Percentiles rank a stretch among this genome's conserved stretches.
Conservation (phyloP, 148 eudicot species). For the Persicaria maculosa region DNA sequence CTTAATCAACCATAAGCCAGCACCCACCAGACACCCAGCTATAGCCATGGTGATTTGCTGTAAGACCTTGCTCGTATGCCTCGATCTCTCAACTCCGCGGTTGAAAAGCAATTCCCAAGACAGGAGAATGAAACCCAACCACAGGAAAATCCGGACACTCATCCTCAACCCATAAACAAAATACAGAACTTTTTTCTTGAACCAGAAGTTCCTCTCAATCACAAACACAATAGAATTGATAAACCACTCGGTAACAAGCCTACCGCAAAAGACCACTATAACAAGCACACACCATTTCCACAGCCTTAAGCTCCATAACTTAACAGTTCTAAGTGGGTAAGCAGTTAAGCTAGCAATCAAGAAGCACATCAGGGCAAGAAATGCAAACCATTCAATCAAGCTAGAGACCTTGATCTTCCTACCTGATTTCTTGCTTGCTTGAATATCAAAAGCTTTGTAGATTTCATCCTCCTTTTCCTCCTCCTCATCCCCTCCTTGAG, state of each 20-base stretch:
- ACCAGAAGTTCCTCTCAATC: conserved; percentile 60
- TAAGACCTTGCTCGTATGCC: conserved; percentile 28
- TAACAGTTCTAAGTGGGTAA: conserved; percentile 16
- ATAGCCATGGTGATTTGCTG: conserved; percentile 58
- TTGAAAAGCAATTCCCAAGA: conserved; percentile 71
- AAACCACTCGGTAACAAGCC: conserved; percentile 56
- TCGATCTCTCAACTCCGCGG: conserved; percentile 43
- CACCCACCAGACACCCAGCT: conserved; percentile 60
- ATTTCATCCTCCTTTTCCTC: conserved; percentile 58
- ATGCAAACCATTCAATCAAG: conserved; percentile 40
- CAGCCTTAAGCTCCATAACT: conserved; percentile 45
- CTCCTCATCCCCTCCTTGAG: conserved; percentile 36
- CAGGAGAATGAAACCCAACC: conserved; percentile 64
- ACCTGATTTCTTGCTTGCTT: conserved; percentile 14
- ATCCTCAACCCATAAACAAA: conserved; percentile 63
- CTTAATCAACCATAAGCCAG: conserved; percentile 73
- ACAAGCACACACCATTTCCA: conserved; percentile 88
- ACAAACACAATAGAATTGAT: conserved; percentile 40
- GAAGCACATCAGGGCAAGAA: conserved; percentile 34
- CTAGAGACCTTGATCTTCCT: conserved; percentile 32
- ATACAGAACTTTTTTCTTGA: conserved; percentile 68
- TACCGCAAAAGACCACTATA: conserved; percentile 57
- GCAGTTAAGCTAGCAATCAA: conserved; percentile 45
- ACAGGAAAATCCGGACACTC: conserved; percentile 56
- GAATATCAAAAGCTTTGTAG: conserved; percentile 28